Base-by-base conservation (phyloP, 2,329 filamentous ascomycete species). In the Aspergillus hortae region DNA sequence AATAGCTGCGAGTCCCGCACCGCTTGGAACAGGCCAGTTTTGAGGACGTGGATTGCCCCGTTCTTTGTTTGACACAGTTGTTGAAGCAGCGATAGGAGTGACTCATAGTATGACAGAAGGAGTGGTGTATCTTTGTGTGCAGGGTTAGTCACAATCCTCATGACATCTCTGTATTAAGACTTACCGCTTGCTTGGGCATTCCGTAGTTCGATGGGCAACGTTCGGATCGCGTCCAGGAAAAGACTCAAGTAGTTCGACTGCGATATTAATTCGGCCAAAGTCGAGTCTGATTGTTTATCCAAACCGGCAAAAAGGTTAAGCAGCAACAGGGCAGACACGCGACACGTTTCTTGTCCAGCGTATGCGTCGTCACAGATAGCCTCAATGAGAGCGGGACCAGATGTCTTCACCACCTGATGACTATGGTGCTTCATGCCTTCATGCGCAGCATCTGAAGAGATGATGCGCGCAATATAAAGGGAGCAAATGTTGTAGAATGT, bases 281-380 rank as follows among this genome's bases (percentile, higher is more conserved):
- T 80, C 27, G 88, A 89, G 46, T 85, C 80, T 63, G 92, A 87
- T 33, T 84, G 79, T 49, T 83, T 84, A 43, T 87, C 88, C 48
- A 96, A 76, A 41, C 84, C 82, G 30, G 95, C 85, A 12, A 97
- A 73, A 1, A 88, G 83, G 49, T 88, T 86, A 32, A 99, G 78
- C n/a, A 97, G 79, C 35, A 96, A 81, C 41, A 97, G 77, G 10
- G 94, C 91, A 1, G 92, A 87, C 3, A 95, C 85, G 65, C 95
- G 89, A 69, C 90, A 95, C 11, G 80, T 82, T 35, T 88, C 82
- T 64, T 92, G 88, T 36, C 91, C 90, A 53, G 88, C 86, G 68
- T 92, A 92, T 17, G 91, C 92, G 74, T 99, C 94, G 64, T 99
- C 94, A 66, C 92, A 96, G 41, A 96, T 80, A 23, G 90, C 85